A percentile compares a stretch with the other conserved stretches of the same genome.
phyloP scores from a whole-genome alignment of 2,329 filamentous ascomycete species.

The Chaetomiaceae sp. region DNA sequence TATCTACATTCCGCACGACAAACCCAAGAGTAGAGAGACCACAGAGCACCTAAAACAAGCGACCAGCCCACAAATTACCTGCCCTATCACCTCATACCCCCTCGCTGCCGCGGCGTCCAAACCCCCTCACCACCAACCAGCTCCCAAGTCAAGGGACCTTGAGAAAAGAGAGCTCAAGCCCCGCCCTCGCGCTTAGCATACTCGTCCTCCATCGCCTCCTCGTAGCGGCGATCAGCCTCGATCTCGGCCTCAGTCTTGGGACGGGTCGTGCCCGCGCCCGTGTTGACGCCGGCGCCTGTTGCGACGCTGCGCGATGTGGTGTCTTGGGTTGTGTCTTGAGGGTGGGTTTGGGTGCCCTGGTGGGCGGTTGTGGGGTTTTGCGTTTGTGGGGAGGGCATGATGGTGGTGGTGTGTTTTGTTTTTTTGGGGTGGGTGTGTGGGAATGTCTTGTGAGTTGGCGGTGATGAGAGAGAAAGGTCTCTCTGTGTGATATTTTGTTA shows the following conservation, averaged over 20 bases:
- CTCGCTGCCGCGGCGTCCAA: no score
- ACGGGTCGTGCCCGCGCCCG: slow-evolving; percentile 43
- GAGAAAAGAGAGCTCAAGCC: no score
- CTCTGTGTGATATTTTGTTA: no score
- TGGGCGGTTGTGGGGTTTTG: not conserved
- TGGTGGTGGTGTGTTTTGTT: not conserved
- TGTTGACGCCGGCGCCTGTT: slow-evolving; percentile 44
- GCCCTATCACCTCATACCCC: no score
- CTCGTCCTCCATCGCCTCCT: slow-evolving; percentile 51
- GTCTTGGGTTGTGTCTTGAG: not conserved
- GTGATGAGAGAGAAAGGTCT: not conserved
- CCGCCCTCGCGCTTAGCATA: slow-evolving; percentile 52
- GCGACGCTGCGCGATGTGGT: not conserved
- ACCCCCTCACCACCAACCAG: no score
- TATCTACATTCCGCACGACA: no score
- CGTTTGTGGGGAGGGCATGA: slow-evolving; percentile 7
- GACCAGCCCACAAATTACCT: no score
- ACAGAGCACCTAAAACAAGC: no score
- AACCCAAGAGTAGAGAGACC: no score
- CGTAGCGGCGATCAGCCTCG: slow-evolving; percentile 46
- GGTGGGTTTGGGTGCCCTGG: not conserved
- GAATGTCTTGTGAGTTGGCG: no score
- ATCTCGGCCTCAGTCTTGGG: slow-evolving; percentile 46
- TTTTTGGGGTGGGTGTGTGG: no score
- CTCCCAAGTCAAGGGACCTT: no score